These are phyloP conservation scores for Plasmodium gaboni DNA, from an alignment of 169 alveolate species.

Conservation along the genomic window DNA sequence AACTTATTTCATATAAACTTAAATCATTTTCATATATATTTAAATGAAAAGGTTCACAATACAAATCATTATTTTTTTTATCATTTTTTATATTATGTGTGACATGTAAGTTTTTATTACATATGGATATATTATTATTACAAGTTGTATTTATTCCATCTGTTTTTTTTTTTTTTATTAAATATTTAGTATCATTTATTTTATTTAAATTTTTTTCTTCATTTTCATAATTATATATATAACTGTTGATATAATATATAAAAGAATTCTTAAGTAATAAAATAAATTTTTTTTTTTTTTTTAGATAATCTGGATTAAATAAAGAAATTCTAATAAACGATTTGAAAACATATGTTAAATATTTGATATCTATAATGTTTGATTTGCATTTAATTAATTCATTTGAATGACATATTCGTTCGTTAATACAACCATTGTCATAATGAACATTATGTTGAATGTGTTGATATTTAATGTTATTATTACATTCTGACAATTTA, in stretches of 20 bases:
- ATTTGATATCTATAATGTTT: background rate
- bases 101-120: background rate
- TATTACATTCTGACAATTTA: too few relatives aligned
- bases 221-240: constrained; percentile 13
- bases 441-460: too few relatives aligned
- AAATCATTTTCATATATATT: background rate
- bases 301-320: background rate
- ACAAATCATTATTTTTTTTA: background rate
- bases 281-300: background rate
- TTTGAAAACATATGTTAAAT: constrained; percentile 45
- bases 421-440: too few relatives aligned
- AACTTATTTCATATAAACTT: constrained; percentile 56
- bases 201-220: background rate
- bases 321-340: constrained; percentile 16
- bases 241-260: constrained; percentile 15
- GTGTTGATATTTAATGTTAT: background rate
- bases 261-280: constrained; percentile 21
- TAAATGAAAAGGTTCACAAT: background rate
- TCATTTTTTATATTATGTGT: background rate
- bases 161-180: background rate
- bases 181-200: background rate
- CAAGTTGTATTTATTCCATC: background rate
- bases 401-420: too few relatives aligned
- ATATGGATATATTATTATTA: background rate
- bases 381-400: too few relatives aligned